Base-by-base conservation (phyloP, 2,329 filamentous ascomycete species). In the Aspergillus ustus region DNA sequence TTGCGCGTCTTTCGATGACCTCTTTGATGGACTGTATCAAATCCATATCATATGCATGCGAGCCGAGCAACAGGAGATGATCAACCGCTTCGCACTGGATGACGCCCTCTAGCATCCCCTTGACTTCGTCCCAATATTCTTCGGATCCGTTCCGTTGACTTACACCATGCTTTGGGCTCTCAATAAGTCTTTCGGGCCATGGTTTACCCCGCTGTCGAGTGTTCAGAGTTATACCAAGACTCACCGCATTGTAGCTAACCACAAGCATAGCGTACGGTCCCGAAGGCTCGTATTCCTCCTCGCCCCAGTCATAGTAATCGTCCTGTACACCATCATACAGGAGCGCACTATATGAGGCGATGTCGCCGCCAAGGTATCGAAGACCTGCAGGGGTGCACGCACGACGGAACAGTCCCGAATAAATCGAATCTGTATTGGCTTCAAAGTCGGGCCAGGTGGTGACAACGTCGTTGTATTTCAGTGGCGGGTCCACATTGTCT, bases 61-160 rank as follows among this genome's bases (percentile, higher is more conserved):
- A 45, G 28, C 54, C 59, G 22, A 62, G 25, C 17, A 62, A 54
- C 56, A 62, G 15, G 22, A 59, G 46, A 49, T 53, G 56, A 62
- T 62, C 37, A 25, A 62, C 51, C 37, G 54, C 45, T 22, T 49
- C 7, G 17, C 58, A 45, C 45, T 50, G 17, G 45, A 62, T 50
- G 20, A 54, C 60, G 19, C 34, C 20, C 45, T 44, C 37, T 11
- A 62, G 44, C 28, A 52, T 22, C 44, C 53, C 37, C 43, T 50
- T 48, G 51, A 53, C 55, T 22, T 59, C 7, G 53, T 45, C 31
- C 40, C 53, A 56, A 40, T 48, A 48, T 8, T 5, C 17, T 28
- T 55, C 43, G 7, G 15, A 7, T 7, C 11, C 11, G 34, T 40
- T 40, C 31, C 11, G 3, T 25, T 25, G 25, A 25, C 6, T 2